Evolutionary conservation across 768 basidiomycete species (phyloP), one percentile per base, ranked within the genome.

Genomic region (Scleroderma citrinum): DNA sequence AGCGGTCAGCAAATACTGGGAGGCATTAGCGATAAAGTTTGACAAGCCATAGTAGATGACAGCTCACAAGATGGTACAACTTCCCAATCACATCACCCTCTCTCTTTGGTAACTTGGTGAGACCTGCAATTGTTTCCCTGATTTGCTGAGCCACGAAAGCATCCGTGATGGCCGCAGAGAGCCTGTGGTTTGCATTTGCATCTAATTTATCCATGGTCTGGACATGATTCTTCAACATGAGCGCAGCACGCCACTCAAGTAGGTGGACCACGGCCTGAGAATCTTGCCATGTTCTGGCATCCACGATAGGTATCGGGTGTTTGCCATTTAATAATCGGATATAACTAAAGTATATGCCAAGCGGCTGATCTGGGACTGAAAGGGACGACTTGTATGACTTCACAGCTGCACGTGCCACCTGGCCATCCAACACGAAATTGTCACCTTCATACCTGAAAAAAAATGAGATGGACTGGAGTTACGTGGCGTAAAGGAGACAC

Each of bases 361-460:
- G 37, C 14, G 54, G 50, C 24, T 32, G 48, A 14, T 31, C 30
- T 1, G 55, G 40, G 17, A 41, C 14, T 14, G 48, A 51, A 13
- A 75, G 71, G 0, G 78, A 79, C 1, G 77, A 74, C 14, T 59
- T 54, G 57, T 75, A 76, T 0, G 83, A 74, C 56, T 87, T 89
- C 24, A 86, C 65, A 3, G 84, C 83, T 0, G 83, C 79, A 20
- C 85, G 78, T 30, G 85, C 78, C 30, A 87, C 85, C 64, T 90
- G 87, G 42, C 78, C 74, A 55, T 86, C 82, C 11, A 90, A 73
- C 5, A 88, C 82, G 52, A 76, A 88, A 59, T 90, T 89, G 58
- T 90, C 87, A 13, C 87, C 86, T 67, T 89, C 87, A 53, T 78
- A 87, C 2, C 83, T 85, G 51, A 34, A 29, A 29, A 20, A 14